These are phyloP conservation scores for Xylariaceae sp. DNA, from an alignment of 2,329 filamentous ascomycete species.

Conservation along the genomic window DNA sequence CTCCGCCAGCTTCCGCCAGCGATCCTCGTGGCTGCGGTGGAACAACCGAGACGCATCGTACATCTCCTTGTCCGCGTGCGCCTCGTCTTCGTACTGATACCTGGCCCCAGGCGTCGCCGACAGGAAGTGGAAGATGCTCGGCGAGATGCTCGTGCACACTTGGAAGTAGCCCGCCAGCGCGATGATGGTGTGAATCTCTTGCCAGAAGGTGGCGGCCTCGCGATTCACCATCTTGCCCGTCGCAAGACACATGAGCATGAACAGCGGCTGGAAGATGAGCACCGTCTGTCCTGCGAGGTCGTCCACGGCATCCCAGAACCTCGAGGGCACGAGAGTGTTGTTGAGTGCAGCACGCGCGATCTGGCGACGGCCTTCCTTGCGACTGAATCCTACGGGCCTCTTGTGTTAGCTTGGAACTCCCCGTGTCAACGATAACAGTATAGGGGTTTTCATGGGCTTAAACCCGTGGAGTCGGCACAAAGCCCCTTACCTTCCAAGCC, in stretches of 20 bases:
- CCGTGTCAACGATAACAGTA: background rate
- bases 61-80: constrained; percentile 21
- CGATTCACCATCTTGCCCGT: background rate
- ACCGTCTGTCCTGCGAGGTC: constrained; percentile 31
- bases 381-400: constrained; percentile 31
- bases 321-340: constrained; percentile 23
- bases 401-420: background rate
- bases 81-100: constrained; percentile 27
- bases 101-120: constrained; percentile 30
- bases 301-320: constrained; percentile 38
- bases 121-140: constrained; percentile 29
- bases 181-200: constrained; percentile 27
- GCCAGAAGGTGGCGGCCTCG: constrained; percentile 19
- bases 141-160: constrained; percentile 29
- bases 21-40: constrained; percentile 18
- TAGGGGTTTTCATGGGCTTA: no score
- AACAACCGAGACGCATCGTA: constrained; percentile 24
- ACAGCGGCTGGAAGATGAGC: constrained; percentile 35
- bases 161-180: constrained; percentile 30
- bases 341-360: constrained; percentile 28
- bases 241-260: constrained; percentile 29
- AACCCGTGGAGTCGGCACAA: background rate
- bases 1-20: constrained; percentile 14
- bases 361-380: constrained; percentile 33
- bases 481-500: constrained; percentile 32